phyloP scores from a whole-genome alignment of 2,329 filamentous ascomycete genomes.

The Harringtonia lauricola region DNA sequence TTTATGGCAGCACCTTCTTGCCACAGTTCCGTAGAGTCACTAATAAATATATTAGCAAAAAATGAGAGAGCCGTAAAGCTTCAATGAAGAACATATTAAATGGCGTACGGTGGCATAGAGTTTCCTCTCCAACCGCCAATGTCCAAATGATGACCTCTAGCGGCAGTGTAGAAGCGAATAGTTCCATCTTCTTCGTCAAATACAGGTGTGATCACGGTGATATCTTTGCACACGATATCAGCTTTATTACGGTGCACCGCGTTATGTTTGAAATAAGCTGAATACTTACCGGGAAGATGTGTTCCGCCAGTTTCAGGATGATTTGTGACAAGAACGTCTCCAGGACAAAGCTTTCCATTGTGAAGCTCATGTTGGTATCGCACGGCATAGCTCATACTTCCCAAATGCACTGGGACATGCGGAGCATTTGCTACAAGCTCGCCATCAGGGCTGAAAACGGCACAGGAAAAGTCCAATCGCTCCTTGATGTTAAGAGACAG shows the following conservation, averaged over 20 bases:
- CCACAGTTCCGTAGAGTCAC: conserved; percentile 49
- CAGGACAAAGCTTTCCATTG: conserved; percentile 63
- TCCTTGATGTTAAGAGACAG: conserved; percentile 77
- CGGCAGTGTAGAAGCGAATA: conserved; percentile 73
- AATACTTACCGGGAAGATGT: conserved; percentile 48
- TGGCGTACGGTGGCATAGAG: conserved; percentile 62
- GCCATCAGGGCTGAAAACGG: conserved; percentile 64
- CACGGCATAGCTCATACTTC: conserved; percentile 34
- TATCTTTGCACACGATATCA: conserved; percentile 34
- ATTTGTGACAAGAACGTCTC: conserved; percentile 74
- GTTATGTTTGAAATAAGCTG: background rate
- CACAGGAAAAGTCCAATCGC: conserved; percentile 72
- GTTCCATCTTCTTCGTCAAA: conserved; percentile 54
- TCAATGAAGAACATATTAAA: background rate
- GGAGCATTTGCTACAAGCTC: conserved; percentile 73
- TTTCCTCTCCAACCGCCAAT: conserved; percentile 74
- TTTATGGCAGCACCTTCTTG: conserved; percentile 56
- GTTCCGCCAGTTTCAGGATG: conserved; percentile 77
- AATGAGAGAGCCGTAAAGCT: too few species aligned
- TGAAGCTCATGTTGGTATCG: conserved; percentile 65
- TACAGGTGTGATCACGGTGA: conserved; percentile 69
- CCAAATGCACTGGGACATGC: conserved; percentile 69
- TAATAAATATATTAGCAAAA: too few species aligned
- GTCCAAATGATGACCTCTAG: conserved; percentile 69
- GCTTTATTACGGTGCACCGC: background rate